Evolutionary conservation across 1,284 basidiomycete species (phyloP), one percentile per base, ranked within the genome.

Genomic region (Pseudozyma sp.): DNA sequence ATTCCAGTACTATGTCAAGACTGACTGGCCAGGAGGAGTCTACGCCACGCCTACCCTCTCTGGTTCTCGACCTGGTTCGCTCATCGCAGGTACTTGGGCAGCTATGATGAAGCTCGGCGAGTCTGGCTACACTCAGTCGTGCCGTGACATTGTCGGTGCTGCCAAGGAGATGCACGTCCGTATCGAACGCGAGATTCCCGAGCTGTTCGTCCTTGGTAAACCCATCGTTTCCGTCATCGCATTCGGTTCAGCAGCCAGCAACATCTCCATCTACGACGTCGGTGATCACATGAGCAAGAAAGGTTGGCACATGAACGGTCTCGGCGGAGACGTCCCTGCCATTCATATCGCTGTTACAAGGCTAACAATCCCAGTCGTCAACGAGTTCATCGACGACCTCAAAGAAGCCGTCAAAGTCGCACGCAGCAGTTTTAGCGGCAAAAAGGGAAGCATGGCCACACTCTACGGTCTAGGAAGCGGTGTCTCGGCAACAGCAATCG

Each of bases 1-100:
- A 11, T 80, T 78, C 67, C 83, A 85, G 70, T 85, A 85, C 72
- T 85, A 80, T 56, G 78, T 85, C 49, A 78, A 81, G 69, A 75
- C 82, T 35, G 77, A 75, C 44, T 85, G 84, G 84, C 69, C 82
- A 6, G 84, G 84, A 19, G 84, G 84, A 38, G 83, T 85, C 12
- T 85, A 85, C 52, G 80, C 80, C 25, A 80, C 78, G 7, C 83
- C 77, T 14, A 81, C 70, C 7, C 80, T 78, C 9, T 58, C 58
- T 16, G 80, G 67, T 14, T 79, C 58, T 57, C 92, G 95, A 48
- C 94, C 95, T 0, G 96, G 96, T 10, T 91, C 94, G 0, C 87
- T 98, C 63, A 92, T 99, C 67, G 96, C 96, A 12, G 96, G 94
- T 47, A 92, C 94, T 16, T 99, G 95, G 95, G 94, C 96, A 4